Evolutionary conservation across 768 basidiomycete genomes (phyloP), one percentile per base, ranked within the genome.

Genomic region (Tubosaeta sp.): DNA sequence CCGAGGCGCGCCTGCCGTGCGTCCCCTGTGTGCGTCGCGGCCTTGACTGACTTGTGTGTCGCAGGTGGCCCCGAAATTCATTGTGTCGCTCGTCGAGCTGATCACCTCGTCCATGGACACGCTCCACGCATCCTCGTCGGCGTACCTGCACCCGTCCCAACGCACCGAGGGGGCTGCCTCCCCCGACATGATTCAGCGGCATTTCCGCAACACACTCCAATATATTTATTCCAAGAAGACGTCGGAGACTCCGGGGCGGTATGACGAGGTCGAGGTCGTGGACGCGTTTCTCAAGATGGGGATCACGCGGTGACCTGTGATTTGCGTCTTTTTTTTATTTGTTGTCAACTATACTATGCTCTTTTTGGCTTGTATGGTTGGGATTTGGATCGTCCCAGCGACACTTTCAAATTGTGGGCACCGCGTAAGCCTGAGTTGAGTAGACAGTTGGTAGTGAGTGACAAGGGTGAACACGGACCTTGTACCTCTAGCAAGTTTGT

Each of bases 61-160:
- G 29, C n/a, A 38, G 91, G 79, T 95, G 51, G 93, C 94, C 29
- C 84, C 95, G 11, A 97, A 97, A 74, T 98, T 95, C 61, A 86
- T 98, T 56, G 97, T 95, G 70, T 92, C 89, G 55, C 81, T 99
- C 41, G 93, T 98, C 16, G 95, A 98, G 62, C 80, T 98, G 17
- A 95, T 99, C 69, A 91, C 92, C 1, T 86, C 88, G 6, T 92
- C 88, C 62, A 93, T 98, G 66, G 97, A 99, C 73, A 84, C 81
- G 56, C 91, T 97, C 60, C 10, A 41, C 5, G 81, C 86, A 34
- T 88, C 88, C 1, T 84, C 87, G 0, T 38, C 62, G 1, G 68
- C 67, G 1, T 91, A 95, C 64, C 82, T 93, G 2, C 92, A 95
- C 62, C 90, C 93, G 0, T 85, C 91, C 0, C 85, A 91, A 59